Evolutionary conservation across 441 rosid species (phyloP), one percentile per base, ranked within the genome.

Genomic region (Populus hybrid): DNA sequence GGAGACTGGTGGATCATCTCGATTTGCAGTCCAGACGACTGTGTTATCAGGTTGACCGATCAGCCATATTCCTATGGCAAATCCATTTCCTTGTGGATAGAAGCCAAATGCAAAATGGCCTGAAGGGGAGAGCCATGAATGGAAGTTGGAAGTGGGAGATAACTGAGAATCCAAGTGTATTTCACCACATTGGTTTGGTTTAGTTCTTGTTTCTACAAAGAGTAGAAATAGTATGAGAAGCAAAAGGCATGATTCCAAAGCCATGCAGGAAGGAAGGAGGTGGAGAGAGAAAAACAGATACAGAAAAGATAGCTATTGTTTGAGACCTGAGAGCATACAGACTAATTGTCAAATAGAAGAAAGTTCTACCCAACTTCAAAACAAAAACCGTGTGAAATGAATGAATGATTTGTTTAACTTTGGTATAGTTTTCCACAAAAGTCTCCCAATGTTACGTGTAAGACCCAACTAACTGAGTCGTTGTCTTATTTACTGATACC

Each of bases 41-140:
- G 72, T 85, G 16, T 54, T 80, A 2, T n/a, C 34, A 0, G 57
- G 79, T 1, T 34, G 73, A 5, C 71, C 73, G 1, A 79, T 30
- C 4, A 85, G 24, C 81, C 83, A 87, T 67, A 80, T 36, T 34
- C 87, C 83, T 0, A 81, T 79, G 11, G 21, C 70, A 78, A 69
- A 87, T 65, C 85, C 79, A 50, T 42, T 16, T 40, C 76, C 82
- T 36, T 67, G 69, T 2, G 28, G 42, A n/a, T 77, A 82, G 68
- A 86, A 83, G 2, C 86, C 83, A 18, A 86, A 84, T 23, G 80
- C 80, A 1, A 78, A 84, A n/a, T 72, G 68, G 10, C 83, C 76
- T 1, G 83, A 83, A 76, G 82, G 76, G 4, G 89, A 86, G n/a
- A 9, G 18, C 89, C 86, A 84, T 21, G 84, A 69, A 38, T 3